phyloP scores from a whole-genome alignment of 345 rosid genomes.

The Atalantia buxifolia region DNA sequence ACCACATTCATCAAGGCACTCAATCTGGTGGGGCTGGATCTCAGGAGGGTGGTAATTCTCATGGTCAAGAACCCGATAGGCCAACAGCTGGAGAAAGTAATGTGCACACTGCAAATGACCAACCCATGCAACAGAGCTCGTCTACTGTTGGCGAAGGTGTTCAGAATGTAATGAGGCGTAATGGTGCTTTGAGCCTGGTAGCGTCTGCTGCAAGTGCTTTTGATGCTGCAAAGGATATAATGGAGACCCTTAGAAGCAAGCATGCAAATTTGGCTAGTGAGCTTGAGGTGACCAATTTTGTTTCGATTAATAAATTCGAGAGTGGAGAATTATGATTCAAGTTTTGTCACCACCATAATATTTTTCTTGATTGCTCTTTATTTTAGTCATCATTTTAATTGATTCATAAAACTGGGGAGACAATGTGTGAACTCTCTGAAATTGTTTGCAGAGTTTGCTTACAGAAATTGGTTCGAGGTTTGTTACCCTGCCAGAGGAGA shows the following conservation, averaged over 20 bases:
- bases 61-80: conserved; percentile 87
- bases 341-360: not conserved
- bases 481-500: conserved; percentile 95
- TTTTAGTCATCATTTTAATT: not conserved
- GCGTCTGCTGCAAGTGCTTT: conserved; percentile 92
- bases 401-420: not conserved
- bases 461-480: conserved; percentile 97
- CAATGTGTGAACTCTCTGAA: not conserved
- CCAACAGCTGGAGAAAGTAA: conserved; percentile 49
- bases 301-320: not conserved
- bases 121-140: conserved; percentile 69
- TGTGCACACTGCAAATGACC: conserved; percentile 63
- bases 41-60: conserved; percentile 77
- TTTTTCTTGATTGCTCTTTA: not conserved
- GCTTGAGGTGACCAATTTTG: conserved; percentile 67
- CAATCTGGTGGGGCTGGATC: conserved; percentile 58
- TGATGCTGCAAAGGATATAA: conserved; percentile 97
- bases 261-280: conserved; percentile 93
- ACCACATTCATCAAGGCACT: conserved; percentile 63
- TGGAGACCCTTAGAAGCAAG: conserved; percentile 97
- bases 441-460: conserved; percentile 65
- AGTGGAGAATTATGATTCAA: not conserved
- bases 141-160: conserved; percentile 51
- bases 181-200: conserved; percentile 55
- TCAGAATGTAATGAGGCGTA: conserved; percentile 66